Percentiles rank a stretch among this genome's conserved stretches.
These are phyloP conservation scores for Pinus taeda DNA, from an alignment of 75 land plant genomes.

Conservation along the genomic window DNA sequence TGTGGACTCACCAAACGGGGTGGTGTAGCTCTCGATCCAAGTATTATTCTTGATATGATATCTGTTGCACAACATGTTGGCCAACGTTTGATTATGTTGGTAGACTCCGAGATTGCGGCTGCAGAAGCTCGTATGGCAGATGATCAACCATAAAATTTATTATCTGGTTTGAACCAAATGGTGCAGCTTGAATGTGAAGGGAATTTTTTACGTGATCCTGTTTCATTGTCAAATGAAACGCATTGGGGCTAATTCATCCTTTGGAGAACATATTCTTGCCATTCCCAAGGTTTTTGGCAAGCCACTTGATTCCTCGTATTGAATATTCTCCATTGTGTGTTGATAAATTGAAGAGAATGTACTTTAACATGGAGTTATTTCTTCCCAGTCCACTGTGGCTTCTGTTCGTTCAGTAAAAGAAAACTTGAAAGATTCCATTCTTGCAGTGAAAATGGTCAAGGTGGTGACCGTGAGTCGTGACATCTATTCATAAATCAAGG, in stretches of 20 bases:
- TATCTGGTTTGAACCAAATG: not conserved
- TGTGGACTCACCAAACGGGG: constrained; percentile 93
- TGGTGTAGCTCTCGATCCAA: constrained; percentile 80
- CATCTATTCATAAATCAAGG: not conserved
- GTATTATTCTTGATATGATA: constrained; percentile 87
- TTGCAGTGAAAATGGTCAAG: not conserved
- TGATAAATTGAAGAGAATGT: not conserved
- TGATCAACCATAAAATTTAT: not conserved
- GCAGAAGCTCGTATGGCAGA: constrained; percentile 44
- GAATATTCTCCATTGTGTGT: not conserved
- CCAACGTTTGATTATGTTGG: constrained; percentile 38
- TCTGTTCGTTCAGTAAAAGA: not conserved
- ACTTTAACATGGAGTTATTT: not conserved
- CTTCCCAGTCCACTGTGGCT: not conserved
- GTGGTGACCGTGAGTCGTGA: not conserved
- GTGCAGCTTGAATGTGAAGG: not conserved
- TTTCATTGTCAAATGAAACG: not conserved
- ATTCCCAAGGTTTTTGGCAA: not conserved
- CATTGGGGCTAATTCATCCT: not conserved
- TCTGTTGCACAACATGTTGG: constrained; percentile 82
- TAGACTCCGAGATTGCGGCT: constrained; percentile 84
- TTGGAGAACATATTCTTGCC: not conserved
- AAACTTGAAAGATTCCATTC: not conserved
- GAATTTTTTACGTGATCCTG: not conserved
- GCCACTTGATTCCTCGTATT: not conserved